A percentile compares a stretch with the other conserved stretches of the same genome.
Conservation (phyloP, 1,284 basidiomycete species). For the Phellopilus nigrolimitatus region DNA sequence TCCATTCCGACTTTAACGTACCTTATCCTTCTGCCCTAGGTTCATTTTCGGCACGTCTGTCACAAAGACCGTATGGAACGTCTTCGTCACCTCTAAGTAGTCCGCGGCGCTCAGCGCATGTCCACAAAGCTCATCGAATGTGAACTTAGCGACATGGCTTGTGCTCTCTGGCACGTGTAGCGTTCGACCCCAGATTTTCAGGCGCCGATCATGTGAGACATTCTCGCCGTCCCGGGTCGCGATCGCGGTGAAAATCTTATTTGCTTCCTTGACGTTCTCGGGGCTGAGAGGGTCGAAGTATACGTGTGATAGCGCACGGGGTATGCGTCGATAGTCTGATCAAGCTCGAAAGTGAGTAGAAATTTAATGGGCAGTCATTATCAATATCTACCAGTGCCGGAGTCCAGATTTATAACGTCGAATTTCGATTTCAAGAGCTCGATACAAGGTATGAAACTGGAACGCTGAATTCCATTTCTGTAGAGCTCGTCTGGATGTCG, state of each 20-base stretch:
- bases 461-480: conserved; percentile 97
- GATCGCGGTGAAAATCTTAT: conserved; percentile 79
- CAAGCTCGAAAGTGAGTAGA: conserved; percentile 5
- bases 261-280: conserved; percentile 64
- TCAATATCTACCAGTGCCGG: conserved; percentile 72
- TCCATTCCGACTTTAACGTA: conserved; percentile 30
- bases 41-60: conserved; percentile 87
- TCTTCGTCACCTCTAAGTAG: conserved; percentile 90
- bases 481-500: conserved; percentile 97
- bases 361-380: neutral
- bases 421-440: conserved; percentile 87
- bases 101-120: conserved; percentile 90
- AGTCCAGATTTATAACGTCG: conserved; percentile 88
- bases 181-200: conserved; percentile 87
- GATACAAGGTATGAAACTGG: conserved; percentile 95
- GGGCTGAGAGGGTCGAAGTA: conserved; percentile 80
- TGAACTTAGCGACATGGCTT: conserved; percentile 78
- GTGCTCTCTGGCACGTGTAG: conserved; percentile 79
- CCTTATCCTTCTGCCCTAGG: conserved; percentile 83
- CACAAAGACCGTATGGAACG: conserved; percentile 86
- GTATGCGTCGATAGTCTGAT: conserved; percentile 87
- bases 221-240: conserved; percentile 51
- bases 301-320: conserved; percentile 85
- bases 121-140: conserved; percentile 86
- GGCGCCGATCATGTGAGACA: conserved; percentile 58